A percentile compares a stretch with the other conserved stretches of the same genome.
Evolutionary conservation across 371 early-diverging fungal genomes (phyloP).

Genomic region (Mortierella sp.): DNA sequence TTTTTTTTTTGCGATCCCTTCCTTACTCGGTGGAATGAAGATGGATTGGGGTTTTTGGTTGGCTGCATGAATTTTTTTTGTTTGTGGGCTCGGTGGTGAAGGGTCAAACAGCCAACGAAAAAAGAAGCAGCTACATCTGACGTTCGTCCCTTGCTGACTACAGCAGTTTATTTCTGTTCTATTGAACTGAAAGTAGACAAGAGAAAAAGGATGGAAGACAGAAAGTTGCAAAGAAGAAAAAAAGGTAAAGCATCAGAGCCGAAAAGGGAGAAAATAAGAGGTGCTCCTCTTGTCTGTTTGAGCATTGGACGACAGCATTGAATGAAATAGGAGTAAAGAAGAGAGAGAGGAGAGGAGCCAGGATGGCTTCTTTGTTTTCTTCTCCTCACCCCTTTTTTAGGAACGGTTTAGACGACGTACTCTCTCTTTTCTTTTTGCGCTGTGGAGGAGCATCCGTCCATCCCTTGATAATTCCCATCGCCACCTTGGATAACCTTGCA

Average conservation of each 20-base stretch:
- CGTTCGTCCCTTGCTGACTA: background rate
- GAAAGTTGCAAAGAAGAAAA: background rate
- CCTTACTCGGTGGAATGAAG: constrained; percentile 1
- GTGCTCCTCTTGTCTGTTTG: background rate
- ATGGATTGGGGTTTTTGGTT: background rate
- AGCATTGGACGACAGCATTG: background rate
- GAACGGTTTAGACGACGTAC: background rate
- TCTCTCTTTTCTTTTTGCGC: background rate
- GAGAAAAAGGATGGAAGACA: background rate
- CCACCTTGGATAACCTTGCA: background rate
- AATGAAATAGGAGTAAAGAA: background rate
- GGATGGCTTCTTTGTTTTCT: background rate
- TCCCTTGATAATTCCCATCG: background rate
- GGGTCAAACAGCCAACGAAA: background rate
- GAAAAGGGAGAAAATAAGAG: background rate
- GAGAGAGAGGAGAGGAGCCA: background rate
- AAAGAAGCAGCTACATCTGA: background rate
- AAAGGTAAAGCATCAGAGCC: background rate
- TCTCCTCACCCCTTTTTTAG: background rate
- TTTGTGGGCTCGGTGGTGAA: constrained; percentile 1
- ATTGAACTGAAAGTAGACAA: background rate
- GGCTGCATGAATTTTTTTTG: background rate
- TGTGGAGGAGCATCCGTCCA: background rate
- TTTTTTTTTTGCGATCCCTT: background rate
- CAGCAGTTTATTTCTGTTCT: background rate